Conservation (phyloP, 306 rosid species). For the Biancaea sappan region DNA sequence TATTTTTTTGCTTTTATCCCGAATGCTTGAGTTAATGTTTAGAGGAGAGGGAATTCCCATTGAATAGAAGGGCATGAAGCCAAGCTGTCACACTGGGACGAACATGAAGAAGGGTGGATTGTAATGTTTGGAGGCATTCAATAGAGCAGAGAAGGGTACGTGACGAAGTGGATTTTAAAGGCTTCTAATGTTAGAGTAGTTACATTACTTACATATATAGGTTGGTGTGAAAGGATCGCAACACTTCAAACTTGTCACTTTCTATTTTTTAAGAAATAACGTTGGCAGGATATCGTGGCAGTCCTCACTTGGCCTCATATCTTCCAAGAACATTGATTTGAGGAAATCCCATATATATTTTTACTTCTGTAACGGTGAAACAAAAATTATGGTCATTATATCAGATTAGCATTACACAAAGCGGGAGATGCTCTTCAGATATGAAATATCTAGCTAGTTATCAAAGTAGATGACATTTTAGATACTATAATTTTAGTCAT, state of each 20-base stretch:
- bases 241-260: constrained; percentile 39
- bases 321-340: background rate
- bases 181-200: constrained; percentile 35
- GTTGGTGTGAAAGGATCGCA: constrained; percentile 41
- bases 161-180: constrained; percentile 23
- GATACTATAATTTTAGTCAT: too few species aligned
- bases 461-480: too few species aligned
- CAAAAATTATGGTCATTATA: background rate
- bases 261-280: constrained; percentile 11
- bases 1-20: constrained; percentile 19
- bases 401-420: background rate
- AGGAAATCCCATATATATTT: too few species aligned
- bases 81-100: constrained; percentile 45
- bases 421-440: too few species aligned
- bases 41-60: constrained; percentile 20
- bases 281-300: background rate
- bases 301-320: background rate
- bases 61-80: constrained; percentile 30
- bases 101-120: constrained; percentile 33
- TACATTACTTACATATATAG: constrained; percentile 33
- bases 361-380: too few species aligned
- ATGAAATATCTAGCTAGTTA: too few species aligned
- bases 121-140: constrained; percentile 27
- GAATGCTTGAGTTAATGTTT: background rate
- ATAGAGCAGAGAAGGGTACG: constrained; percentile 17